These are phyloP conservation scores for Pseudophaeomoniella oleicola DNA, from an alignment of 2,329 filamentous ascomycete genomes.

Conservation along the genomic window DNA sequence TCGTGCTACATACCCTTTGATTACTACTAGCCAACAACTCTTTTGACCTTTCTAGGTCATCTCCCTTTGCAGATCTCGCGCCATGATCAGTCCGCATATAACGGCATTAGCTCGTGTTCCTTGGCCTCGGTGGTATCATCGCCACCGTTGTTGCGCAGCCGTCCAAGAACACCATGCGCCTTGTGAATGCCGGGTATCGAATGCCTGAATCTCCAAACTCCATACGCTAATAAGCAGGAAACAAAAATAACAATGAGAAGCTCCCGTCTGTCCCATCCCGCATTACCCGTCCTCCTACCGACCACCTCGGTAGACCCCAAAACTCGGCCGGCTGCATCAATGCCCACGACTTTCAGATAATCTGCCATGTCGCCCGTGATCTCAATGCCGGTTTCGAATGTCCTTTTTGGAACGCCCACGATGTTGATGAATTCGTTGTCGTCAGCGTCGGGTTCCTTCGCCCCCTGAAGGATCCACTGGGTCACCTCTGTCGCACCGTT, in stretches of 20 bases:
- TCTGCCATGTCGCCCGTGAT: neutral
- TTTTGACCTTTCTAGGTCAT: too few species aligned
- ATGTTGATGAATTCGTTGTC: neutral
- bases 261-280: neutral
- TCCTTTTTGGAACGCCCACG: neutral
- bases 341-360: neutral
- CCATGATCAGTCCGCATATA: too few species aligned
- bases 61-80: too few species aligned
- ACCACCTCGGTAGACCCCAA: neutral
- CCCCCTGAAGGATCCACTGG: conserved; percentile 19
- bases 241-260: neutral
- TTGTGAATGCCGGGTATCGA: too few species aligned
- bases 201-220: too few species aligned
- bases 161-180: too few species aligned
- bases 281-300: neutral
- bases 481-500: conserved; percentile 29
- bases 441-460: neutral
- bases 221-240: too few species aligned
- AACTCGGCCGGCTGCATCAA: neutral
- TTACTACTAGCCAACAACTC: too few species aligned
- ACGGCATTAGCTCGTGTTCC: too few species aligned
- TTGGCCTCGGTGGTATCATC: too few species aligned
- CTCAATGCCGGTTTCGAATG: neutral
- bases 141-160: too few species aligned
- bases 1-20: too few species aligned